Base-by-base conservation (phyloP, 106 monocot species). In the Apostasia shenzhenica region DNA sequence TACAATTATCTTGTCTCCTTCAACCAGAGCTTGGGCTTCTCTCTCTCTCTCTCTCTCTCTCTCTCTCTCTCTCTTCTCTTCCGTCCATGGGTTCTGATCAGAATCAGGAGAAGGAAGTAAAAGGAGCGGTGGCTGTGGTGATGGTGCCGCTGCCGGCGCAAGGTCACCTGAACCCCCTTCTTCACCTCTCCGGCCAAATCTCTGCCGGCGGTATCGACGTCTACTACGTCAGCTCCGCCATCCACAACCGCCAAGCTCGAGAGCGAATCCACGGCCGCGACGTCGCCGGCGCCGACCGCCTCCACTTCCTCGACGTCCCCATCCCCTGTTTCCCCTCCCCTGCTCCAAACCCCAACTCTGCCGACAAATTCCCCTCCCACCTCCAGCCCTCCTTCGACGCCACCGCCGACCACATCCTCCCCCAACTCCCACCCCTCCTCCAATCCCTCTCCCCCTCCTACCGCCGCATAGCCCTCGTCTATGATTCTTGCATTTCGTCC, bases 111-210 rank as follows among this genome's bases (percentile, higher is more conserved):
- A 26, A 26, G 26, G 26, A 26, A 0, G 26, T 26, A 26, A 26
- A 26, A 26, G 26, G 26, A 26, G 26, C 26, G 50, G 8, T 86
- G 12, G 67, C 61, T 3, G 62, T 86, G 37, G 73, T 86, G 53
- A 64, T 70, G 12, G 79, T 86, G 11, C 82, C 86, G 1, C 76
- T 86, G 57, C 86, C 86, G 7, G 82, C 86, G 0, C 86, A 86
- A 43, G 86, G 86, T 61, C 86, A 86, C 74, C 76, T 86, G 50
- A 86, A 86, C 76, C 86, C 82, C 57, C 79, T 86, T 67, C 77
- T 86, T 76, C 86, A 86, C 70, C 75, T 86, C 70, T 79, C 70
- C n/a, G 69, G 68, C 61, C 76, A 52, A 7, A 11, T 84, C 57
- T 14, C 73, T 0, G 8, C 49, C 72, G 54, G 53, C 54, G 69